Conservation (phyloP, 305 asterid species). For the Lippia alba region DNA sequence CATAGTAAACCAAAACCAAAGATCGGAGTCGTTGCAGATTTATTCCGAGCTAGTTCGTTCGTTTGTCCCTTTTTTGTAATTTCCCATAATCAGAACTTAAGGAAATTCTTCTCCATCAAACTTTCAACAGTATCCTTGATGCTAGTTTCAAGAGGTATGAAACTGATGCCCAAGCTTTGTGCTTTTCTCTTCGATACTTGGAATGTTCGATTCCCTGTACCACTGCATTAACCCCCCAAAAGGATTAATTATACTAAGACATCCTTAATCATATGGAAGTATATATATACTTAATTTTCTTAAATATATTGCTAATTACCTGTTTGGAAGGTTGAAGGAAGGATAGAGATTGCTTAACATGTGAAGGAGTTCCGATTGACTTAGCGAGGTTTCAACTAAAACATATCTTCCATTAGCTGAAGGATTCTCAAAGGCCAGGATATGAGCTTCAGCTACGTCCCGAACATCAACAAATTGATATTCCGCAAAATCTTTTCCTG, state of each 20-base stretch:
- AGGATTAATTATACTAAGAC: no score
- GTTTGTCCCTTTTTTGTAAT: no score
- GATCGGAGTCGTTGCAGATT: no score
- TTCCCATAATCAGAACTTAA: constrained; percentile 8
- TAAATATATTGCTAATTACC: constrained; percentile 24
- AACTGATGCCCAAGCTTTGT: constrained; percentile 45
- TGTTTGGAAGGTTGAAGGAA: constrained; percentile 29
- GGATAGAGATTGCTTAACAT: constrained; percentile 39
- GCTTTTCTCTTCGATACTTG: constrained; percentile 44
- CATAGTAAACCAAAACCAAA: no score
- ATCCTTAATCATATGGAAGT: no score
- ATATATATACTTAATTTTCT: no score
- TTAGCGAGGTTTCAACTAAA: constrained; percentile 31
- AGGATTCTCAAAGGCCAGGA: constrained; percentile 44
- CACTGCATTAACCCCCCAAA: constrained; percentile 29
- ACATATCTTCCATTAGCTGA: constrained; percentile 48
- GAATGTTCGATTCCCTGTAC: constrained; percentile 15
- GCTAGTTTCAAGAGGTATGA: constrained; percentile 49
- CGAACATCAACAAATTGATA: constrained; percentile 48
- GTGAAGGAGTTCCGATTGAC: constrained; percentile 29
- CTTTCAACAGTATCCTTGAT: constrained; percentile 48
- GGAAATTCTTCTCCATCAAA: constrained; percentile 42
- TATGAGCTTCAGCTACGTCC: constrained; percentile 53
- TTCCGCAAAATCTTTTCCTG: background rate
- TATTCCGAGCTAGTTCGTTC: no score